These are phyloP conservation scores for Dissophora ornata DNA, from an alignment of 192 early-diverging fungal species.

Conservation along the genomic window DNA sequence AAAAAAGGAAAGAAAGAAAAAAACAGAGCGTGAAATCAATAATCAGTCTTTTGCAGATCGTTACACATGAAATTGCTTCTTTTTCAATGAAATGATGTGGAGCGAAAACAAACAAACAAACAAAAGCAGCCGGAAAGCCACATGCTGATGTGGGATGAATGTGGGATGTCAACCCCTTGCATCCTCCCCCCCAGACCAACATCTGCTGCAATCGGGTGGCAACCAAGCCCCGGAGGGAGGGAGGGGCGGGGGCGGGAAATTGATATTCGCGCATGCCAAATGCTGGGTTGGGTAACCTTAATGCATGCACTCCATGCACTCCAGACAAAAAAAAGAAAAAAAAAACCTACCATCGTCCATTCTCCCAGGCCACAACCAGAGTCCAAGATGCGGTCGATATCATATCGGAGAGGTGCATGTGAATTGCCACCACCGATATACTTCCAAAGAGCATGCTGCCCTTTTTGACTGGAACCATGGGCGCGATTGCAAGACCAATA, in stretches of 20 bases:
- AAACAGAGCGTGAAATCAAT: conserved; percentile 5
- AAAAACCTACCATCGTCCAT: conserved; percentile 50
- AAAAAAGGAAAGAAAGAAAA: too few species aligned
- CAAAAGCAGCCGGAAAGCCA: conserved; percentile 1
- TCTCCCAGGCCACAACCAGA: conserved; percentile 54
- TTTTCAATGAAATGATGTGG: too few species aligned
- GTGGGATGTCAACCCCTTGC: neutral
- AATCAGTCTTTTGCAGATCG: neutral
- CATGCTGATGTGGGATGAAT: conserved; percentile 12
- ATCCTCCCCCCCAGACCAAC: neutral
- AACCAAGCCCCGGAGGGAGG: too few species aligned
- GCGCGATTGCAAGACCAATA: neutral
- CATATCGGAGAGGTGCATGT: conserved; percentile 46
- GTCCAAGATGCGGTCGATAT: conserved; percentile 42
- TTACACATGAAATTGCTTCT: conserved; percentile 8
- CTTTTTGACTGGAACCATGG: conserved; percentile 34
- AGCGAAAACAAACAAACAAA: too few species aligned
- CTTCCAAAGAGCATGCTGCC: conserved; percentile 55
- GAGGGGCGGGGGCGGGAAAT: too few species aligned
- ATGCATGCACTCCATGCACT: neutral
- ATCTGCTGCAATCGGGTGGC: too few species aligned
- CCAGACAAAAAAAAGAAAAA: neutral
- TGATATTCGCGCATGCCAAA: too few species aligned
- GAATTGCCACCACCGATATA: conserved; percentile 52
- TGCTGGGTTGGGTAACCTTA: too few species aligned